Conservation (phyloP, 2,329 filamentous ascomycete genomes). For the Xylariaceae sp. region DNA sequence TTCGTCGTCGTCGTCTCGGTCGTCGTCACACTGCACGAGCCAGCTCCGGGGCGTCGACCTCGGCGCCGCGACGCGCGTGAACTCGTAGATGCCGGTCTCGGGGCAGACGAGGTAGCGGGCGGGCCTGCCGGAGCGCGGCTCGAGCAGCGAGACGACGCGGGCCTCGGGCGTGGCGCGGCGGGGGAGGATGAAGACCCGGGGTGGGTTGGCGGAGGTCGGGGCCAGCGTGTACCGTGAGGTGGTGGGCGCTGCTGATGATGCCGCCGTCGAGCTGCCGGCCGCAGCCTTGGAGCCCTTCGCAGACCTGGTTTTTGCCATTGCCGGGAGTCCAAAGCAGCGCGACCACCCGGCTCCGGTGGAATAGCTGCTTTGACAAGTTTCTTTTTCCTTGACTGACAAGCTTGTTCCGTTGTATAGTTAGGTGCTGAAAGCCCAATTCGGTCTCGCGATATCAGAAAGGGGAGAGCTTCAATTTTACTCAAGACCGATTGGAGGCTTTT, state of each 20-base stretch:
- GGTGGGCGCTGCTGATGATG: conserved; percentile 14
- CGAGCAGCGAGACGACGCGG: conserved; percentile 51
- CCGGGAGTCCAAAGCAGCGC: no score
- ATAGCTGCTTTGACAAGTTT: no score
- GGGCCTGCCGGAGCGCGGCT: conserved; percentile 48
- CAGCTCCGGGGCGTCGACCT: conserved; percentile 52
- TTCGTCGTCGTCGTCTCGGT: neutral
- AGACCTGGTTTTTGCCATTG: no score
- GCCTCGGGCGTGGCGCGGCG: conserved; percentile 44
- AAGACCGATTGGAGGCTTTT: no score
- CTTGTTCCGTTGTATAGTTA: no score
- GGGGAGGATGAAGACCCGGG: conserved; percentile 55
- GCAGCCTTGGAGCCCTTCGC: no score
- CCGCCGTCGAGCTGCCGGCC: no score
- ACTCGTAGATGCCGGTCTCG: conserved; percentile 56
- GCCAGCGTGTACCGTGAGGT: conserved; percentile 32
- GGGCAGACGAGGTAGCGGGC: conserved; percentile 57
- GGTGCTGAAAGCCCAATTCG: no score
- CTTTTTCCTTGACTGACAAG: no score
- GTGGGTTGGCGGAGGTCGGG: conserved; percentile 33
- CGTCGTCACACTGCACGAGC: conserved; percentile 40
- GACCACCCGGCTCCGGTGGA: no score
- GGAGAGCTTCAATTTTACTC: no score
- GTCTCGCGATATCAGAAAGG: no score
- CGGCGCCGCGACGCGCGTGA: conserved; percentile 49